Conservation (phyloP, 495 filamentous ascomycete genomes). For the Neurospora discreta region DNA sequence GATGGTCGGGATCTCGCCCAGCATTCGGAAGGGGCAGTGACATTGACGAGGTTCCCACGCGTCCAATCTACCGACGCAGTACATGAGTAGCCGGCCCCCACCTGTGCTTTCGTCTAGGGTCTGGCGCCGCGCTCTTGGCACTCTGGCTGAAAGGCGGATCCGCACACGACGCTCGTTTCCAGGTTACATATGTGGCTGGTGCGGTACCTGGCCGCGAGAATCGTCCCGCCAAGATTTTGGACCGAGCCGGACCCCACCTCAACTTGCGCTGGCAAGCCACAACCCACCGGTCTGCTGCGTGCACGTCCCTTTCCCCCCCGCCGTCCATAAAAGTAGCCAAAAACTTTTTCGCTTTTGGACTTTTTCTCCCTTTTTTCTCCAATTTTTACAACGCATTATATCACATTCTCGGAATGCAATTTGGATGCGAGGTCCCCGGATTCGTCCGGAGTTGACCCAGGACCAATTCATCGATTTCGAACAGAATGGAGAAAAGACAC, state of each 20-base stretch:
- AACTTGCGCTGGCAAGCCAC: neutral
- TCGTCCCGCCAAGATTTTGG: neutral
- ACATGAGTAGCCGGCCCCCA: neutral
- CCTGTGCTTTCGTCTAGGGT: neutral
- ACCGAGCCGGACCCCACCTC: neutral
- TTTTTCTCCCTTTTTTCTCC: conserved; percentile 26
- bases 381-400: conserved; percentile 44
- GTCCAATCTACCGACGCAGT: neutral
- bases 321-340: conserved; percentile 1
- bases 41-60: neutral
- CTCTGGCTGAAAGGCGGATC: neutral
- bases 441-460: conserved; percentile 23
- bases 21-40: neutral
- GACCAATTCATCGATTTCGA: conserved; percentile 35
- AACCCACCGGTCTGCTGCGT: neutral
- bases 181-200: neutral
- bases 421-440: conserved; percentile 31
- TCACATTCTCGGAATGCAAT: conserved; percentile 37
- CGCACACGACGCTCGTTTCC: neutral
- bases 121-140: neutral
- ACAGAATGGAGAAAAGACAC: conserved; percentile 41
- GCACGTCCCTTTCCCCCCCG: neutral
- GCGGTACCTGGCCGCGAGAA: neutral
- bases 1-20: neutral
- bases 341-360: conserved; percentile 14